These are phyloP conservation scores for Priceomyces melissophilus DNA, from an alignment of 805 yeast species.

Conservation along the genomic window DNA sequence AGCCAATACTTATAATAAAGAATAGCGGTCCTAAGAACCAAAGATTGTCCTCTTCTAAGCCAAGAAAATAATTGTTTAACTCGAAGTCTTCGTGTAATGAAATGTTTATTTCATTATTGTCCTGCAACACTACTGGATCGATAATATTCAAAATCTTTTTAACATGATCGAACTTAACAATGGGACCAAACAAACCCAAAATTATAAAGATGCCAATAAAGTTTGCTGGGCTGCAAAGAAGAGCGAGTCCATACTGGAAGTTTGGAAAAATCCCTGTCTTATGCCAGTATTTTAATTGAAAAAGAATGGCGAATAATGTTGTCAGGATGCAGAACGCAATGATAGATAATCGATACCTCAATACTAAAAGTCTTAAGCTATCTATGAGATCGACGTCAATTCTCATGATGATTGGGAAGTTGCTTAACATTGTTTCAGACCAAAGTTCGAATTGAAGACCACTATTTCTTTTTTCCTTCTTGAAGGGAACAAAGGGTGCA, in stretches of 20 bases:
- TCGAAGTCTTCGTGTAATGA: constrained; percentile 30
- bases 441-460: constrained; percentile 46
- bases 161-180: constrained; percentile 29
- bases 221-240: constrained; percentile 14
- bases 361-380: constrained; percentile 64
- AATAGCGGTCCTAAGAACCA: constrained; percentile 62
- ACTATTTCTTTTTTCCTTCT: constrained; percentile 14
- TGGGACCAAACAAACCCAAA: constrained; percentile 38
- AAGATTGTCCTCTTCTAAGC: constrained; percentile 54
- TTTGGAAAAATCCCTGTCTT: constrained; percentile 27
- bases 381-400: constrained; percentile 51
- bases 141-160: constrained; percentile 38
- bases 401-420: constrained; percentile 33
- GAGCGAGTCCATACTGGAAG: constrained; percentile 36
- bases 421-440: constrained; percentile 29
- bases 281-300: constrained; percentile 52
- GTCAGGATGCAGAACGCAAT: constrained; percentile 68
- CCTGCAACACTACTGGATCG: constrained; percentile 54
- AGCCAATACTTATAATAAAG: constrained; percentile 41
- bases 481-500: constrained; percentile 66
- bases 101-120: constrained; percentile 41
- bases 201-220: constrained; percentile 18
- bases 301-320: constrained; percentile 45
- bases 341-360: constrained; percentile 73
- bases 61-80: constrained; percentile 62